These are phyloP conservation scores for Neoconidiobolus thromboides DNA, from an alignment of 371 early-diverging fungal species.

Conservation along the genomic window DNA sequence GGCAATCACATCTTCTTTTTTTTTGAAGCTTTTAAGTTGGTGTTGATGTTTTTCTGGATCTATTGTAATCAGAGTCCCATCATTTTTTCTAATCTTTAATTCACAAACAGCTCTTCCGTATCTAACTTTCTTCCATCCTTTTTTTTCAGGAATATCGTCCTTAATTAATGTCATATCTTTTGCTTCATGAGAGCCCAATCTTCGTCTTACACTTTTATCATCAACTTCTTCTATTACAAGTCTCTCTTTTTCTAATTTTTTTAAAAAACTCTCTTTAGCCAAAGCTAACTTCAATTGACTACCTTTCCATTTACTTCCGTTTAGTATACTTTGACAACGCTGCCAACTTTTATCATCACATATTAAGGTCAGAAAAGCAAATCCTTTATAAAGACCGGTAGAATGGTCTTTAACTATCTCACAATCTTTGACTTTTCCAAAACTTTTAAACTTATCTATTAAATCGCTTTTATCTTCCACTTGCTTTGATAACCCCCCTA, in stretches of 20 bases:
- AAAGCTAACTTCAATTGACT: neutral
- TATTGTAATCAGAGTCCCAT: neutral
- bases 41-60: neutral
- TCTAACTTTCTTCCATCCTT: slow-evolving; percentile 1
- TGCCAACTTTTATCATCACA: slow-evolving; percentile 1
- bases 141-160: neutral
- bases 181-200: neutral
- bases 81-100: neutral
- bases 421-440: neutral
- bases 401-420: neutral
- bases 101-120: neutral
- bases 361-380: neutral
- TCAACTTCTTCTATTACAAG: neutral
- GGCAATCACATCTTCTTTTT: neutral
- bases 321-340: neutral
- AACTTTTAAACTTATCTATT: neutral
- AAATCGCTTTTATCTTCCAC: neutral
- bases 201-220: neutral
- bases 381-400: neutral
- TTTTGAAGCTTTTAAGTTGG: neutral
- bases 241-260: neutral
- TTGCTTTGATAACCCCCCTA: neutral
- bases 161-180: neutral
- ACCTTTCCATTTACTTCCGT: neutral
- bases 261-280: neutral